Evolutionary conservation across 495 filamentous ascomycete species (phyloP).

Genomic region (Penicillium bialowiezense): DNA sequence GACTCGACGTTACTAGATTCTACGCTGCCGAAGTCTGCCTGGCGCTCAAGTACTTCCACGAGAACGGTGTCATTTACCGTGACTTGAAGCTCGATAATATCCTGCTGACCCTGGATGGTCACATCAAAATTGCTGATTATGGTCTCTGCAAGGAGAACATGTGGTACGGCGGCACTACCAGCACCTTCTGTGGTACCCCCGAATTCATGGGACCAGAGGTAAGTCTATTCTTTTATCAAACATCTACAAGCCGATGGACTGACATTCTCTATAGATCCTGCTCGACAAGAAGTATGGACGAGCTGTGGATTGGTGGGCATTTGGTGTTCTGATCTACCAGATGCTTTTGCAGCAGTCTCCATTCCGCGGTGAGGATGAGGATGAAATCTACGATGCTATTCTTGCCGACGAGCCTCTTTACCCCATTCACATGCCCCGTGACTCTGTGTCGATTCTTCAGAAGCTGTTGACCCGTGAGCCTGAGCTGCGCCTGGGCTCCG

Average conservation of each 20-base stretch:
- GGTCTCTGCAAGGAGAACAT: constrained; percentile 99
- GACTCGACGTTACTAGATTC: constrained; percentile 58
- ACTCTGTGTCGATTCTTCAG: constrained; percentile 96
- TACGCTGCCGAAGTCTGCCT: constrained; percentile 97
- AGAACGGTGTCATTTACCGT: constrained; percentile 98
- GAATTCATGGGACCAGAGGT: constrained; percentile 99
- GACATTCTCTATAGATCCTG: constrained; percentile 64
- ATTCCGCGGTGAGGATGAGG: constrained; percentile 98
- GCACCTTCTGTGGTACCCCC: constrained; percentile 98
- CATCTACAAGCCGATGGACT: constrained; percentile 8
- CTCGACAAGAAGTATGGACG: constrained; percentile 98
- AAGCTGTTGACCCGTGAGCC: constrained; percentile 96
- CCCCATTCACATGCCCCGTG: constrained; percentile 97
- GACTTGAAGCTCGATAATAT: constrained; percentile 99
- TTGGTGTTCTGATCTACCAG: constrained; percentile 98
- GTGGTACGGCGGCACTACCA: constrained; percentile 96
- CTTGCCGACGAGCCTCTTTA: constrained; percentile 97
- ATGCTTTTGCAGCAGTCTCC: constrained; percentile 99
- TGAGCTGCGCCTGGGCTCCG: constrained; percentile 85
- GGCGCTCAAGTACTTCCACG: constrained; percentile 98
- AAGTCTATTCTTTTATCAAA: constrained; percentile 23
- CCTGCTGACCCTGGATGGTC: constrained; percentile 88
- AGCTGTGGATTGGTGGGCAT: constrained; percentile 99
- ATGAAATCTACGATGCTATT: constrained; percentile 99
- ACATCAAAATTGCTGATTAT: constrained; percentile 98